Evolutionary conservation across 2,329 filamentous ascomycete species (phyloP), one percentile per base, ranked within the genome.

Genomic region (Pyrenophora graminea): DNA sequence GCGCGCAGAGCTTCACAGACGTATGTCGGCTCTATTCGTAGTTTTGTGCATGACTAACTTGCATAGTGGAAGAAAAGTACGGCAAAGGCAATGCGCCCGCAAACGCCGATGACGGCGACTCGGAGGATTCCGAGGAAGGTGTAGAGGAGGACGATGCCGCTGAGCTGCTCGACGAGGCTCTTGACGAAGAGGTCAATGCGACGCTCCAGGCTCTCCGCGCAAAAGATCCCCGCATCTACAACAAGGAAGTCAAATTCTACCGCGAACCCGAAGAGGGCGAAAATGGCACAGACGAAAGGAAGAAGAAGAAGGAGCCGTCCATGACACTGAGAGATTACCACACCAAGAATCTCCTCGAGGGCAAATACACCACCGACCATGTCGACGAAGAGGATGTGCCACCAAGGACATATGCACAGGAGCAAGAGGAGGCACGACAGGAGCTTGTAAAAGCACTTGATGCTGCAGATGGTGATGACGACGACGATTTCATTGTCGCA

Each of bases 181-280:
- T 97, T 37, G 94, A 99, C 71, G 84, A 86, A 12, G 87, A 97
- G 68, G 96, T 97, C 61, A 86, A 87, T 39, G 91, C 88, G 19
- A 96, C 92, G 0, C 80, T 99, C 18, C 82, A 90, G 58, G 94
- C 94, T 36, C 92, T 99, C 68, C 86, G 87, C 63, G 88, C 84
- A 66, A 97, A 96, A 72, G 94, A 99, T 66, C 94, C 94, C 23
- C 82, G 89, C 45, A 86, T 99, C 43, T 97, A 97, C 78, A 89
- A 97, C 73, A 82, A 85, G 55, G 82, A 86, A 30, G 81, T 82
- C 58, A 91, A 82, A 15, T 97, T 97, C 76, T 97, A 92, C 75
- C 78, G 80, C 34, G 79, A 86, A 10, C 77, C 84, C 49, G 84
- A 88, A 4, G 82, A 83, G 19, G 80, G 82, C 2, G 63, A 51